Evolutionary conservation across 768 basidiomycete species (phyloP).

Genomic region (Tylopilus subfusipes): DNA sequence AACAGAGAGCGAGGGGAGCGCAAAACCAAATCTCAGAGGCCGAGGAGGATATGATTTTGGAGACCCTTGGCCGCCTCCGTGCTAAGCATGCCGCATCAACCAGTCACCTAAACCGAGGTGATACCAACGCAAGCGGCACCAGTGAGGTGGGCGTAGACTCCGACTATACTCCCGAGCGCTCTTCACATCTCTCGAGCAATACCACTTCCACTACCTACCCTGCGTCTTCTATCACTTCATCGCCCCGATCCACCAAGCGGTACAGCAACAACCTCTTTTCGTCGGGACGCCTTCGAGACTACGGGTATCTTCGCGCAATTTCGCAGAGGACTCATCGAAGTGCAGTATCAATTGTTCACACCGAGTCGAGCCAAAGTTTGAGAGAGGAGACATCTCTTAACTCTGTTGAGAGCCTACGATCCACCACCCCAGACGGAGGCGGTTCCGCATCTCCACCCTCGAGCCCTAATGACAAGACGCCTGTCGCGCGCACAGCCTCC

Average conservation of each 20-base stretch:
- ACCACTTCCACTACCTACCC: slow-evolving; percentile 35
- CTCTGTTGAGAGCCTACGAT: slow-evolving; percentile 47
- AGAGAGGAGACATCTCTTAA: slow-evolving; percentile 42
- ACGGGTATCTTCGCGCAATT: slow-evolving; percentile 61
- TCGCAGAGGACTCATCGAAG: slow-evolving; percentile 41
- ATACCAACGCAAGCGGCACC: slow-evolving; percentile 13
- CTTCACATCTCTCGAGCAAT: slow-evolving; percentile 37
- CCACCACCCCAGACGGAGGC: slow-evolving; percentile 55
- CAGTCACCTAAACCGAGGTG: slow-evolving; percentile 16
- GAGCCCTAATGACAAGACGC: slow-evolving; percentile 42
- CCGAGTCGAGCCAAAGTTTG: slow-evolving; percentile 43
- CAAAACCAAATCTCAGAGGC: slow-evolving; percentile 71
- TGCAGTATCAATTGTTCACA: slow-evolving; percentile 42
- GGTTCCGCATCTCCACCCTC: slow-evolving; percentile 38
- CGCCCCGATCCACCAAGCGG: slow-evolving; percentile 56
- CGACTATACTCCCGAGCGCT: slow-evolving; percentile 32
- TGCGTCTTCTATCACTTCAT: slow-evolving; percentile 38
- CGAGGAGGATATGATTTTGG: slow-evolving; percentile 82
- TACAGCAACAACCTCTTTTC: slow-evolving; percentile 87
- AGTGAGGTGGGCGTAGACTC: slow-evolving; percentile 26
- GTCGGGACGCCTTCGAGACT: slow-evolving; percentile 74
- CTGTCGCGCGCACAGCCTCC: slow-evolving; percentile 41
- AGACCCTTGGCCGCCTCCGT: slow-evolving; percentile 59
- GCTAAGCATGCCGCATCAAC: slow-evolving; percentile 30
- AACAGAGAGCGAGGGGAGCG: slow-evolving; percentile 69